Evolutionary conservation across 495 filamentous ascomycete genomes (phyloP).

Genomic region (Hamigera avellanea): DNA sequence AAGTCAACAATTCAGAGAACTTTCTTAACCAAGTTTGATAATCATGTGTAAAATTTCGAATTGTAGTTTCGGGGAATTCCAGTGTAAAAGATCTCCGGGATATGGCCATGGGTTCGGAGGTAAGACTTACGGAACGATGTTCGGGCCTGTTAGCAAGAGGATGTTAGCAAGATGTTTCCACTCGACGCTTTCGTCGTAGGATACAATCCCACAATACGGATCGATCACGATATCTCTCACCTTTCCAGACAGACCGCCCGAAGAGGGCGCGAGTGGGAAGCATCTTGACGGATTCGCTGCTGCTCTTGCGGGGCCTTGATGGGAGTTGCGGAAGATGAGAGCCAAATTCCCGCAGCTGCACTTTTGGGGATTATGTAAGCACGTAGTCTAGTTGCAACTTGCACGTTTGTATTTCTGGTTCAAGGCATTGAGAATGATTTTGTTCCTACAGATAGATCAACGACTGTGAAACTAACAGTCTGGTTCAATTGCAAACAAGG

Average conservation of each 20-base stretch:
- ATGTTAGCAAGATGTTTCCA: conserved; percentile 10
- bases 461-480: too few species aligned
- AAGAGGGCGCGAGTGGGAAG: conserved; percentile 47
- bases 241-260: conserved; percentile 67
- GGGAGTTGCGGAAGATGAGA: conserved; percentile 3
- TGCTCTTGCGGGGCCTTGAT: conserved; percentile 6
- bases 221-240: conserved; percentile 21
- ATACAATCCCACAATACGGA: background rate
- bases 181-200: background rate
- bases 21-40: too few species aligned
- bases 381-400: too few species aligned
- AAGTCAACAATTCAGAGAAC: too few species aligned
- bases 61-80: too few species aligned
- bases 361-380: conserved; percentile 12
- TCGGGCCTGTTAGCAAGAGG: conserved; percentile 29
- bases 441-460: too few species aligned
- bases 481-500: too few species aligned
- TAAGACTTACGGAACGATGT: conserved; percentile 41
- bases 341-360: conserved; percentile 4
- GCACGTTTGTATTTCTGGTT: too few species aligned
- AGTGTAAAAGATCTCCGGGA: too few species aligned
- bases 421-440: too few species aligned
- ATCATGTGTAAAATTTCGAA: too few species aligned
- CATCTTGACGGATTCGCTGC: conserved; percentile 31
- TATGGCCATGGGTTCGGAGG: background rate